Percentiles rank a stretch among this genome's conserved stretches.
These are phyloP conservation scores for Piedraia hortae DNA, from an alignment of 2,329 filamentous ascomycete genomes.

Conservation along the genomic window DNA sequence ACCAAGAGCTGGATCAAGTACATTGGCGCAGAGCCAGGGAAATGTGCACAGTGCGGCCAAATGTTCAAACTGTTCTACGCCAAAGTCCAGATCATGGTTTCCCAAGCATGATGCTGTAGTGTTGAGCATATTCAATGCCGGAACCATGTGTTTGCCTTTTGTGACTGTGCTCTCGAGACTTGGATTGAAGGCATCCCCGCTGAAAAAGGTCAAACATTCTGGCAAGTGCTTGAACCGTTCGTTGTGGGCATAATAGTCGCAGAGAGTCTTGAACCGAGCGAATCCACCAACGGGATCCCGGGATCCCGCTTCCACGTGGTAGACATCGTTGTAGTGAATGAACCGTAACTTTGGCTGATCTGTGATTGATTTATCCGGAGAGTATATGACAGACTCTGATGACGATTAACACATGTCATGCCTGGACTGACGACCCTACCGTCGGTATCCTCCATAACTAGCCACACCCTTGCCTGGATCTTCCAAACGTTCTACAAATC, in stretches of 20 bases:
- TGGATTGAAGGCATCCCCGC: conserved; percentile 78
- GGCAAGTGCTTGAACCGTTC: conserved; percentile 34
- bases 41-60: conserved; percentile 51
- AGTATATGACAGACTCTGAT: no score
- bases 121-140: conserved; percentile 48
- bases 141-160: conserved; percentile 74
- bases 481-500: no score
- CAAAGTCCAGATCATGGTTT: conserved; percentile 88
- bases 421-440: no score
- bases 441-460: no score
- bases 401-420: no score
- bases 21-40: conserved; percentile 73
- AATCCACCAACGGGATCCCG: conserved; percentile 63
- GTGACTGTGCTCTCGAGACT: conserved; percentile 71
- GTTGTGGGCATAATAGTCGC: conserved; percentile 38
- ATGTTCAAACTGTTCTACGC: conserved; percentile 50
- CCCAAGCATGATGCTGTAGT: conserved; percentile 64
- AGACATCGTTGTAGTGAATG: conserved; percentile 82
- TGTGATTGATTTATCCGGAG: no score
- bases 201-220: conserved; percentile 52
- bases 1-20: conserved; percentile 59
- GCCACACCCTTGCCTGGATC: no score
- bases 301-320: conserved; percentile 53
- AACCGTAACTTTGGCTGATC: no score
- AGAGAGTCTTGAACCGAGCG: conserved; percentile 50